Base-by-base conservation (phyloP, 208 protist genomes). In the Trypanosoma cruzi region DNA sequence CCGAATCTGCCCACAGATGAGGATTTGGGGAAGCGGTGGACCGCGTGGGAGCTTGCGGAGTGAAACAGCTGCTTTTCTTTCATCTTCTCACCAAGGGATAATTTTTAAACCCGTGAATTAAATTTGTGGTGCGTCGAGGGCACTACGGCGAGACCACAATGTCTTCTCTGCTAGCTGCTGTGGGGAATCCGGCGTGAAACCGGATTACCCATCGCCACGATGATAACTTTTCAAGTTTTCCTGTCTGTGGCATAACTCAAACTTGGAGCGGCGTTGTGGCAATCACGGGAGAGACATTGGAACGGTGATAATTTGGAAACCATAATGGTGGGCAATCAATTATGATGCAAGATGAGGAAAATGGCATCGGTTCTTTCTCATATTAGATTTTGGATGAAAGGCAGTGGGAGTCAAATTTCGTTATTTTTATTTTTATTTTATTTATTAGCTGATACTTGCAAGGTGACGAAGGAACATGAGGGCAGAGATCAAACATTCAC, bases 1-100 rank as follows among this genome's bases (percentile, higher is more conserved):
- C 46, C 87, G 16, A 95, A 95, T 77, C 75, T 82, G 60, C 83
- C 71, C 4, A 95, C 93, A 85, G 85, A 93, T 68, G 90, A 95
- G 55, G 87, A 91, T 50, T 86, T 93, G 74, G 85, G 93, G 57
- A 82, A 81, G 42, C 69, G 88, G 36, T 65, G 73, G 0, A 79
- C 76, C 22, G 82, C 82, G 14, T 82, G 73, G 53, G 84, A 84
- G 0, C 91, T 92, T 64, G 79, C 90, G 24, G 82, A 78, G 1
- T 81, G n/a, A n/a, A n/a, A n/a, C n/a, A n/a, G n/a, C n/a, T n/a
- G n/a, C n/a, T n/a, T n/a, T n/a, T n/a, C n/a, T n/a, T n/a, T n/a
- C n/a, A n/a, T n/a, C n/a, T n/a, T n/a, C 34, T 74, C 36, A 20
- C 88, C 93, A 48, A 81, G 82, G 29, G 93, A 83, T 63, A 90